phyloP scores from a whole-genome alignment of 169 alveolate genomes.

The Eimeria necatrix region DNA sequence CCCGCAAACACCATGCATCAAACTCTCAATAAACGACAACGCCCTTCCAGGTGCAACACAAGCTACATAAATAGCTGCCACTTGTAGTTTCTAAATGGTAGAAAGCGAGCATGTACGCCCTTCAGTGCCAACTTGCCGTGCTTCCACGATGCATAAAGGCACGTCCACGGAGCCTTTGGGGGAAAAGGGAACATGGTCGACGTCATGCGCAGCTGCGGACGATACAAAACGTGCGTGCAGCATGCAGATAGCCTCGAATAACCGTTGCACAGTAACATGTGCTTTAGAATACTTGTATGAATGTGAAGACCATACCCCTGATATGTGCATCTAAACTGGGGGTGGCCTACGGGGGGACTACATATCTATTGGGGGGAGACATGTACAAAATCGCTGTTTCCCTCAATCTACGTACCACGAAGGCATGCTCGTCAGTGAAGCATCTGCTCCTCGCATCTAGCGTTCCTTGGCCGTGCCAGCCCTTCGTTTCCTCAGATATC shows the following conservation, averaged over 20 bases:
- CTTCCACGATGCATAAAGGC: slow-evolving; percentile 79
- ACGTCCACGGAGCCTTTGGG: slow-evolving; percentile 68
- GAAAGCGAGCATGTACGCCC: no score
- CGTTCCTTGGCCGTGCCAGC: slow-evolving; percentile 80
- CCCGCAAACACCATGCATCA: neutral
- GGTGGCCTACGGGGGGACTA: no score
- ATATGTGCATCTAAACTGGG: no score
- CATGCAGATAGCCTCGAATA: no score
- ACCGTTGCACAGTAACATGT: no score
- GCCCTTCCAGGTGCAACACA: neutral
- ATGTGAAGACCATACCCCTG: no score
- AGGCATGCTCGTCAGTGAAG: slow-evolving; percentile 79
- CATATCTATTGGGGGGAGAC: no score
- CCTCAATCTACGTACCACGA: slow-evolving; percentile 56
- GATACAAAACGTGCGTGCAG: neutral
- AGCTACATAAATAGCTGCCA: neutral
- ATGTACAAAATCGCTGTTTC: neutral
- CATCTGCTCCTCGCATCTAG: slow-evolving; percentile 75
- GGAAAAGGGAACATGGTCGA: slow-evolving; percentile 74
- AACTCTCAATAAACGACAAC: no score
- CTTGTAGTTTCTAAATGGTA: neutral
- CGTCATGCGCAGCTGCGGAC: slow-evolving; percentile 71
- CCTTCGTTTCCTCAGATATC: slow-evolving; percentile 26
- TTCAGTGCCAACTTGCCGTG: slow-evolving; percentile 34
- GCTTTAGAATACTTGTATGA: no score